Evolutionary conservation across 164 flowering plant genomes (phyloP), one percentile per base, ranked within the genome.

Genomic region (Berberis vulgaris): DNA sequence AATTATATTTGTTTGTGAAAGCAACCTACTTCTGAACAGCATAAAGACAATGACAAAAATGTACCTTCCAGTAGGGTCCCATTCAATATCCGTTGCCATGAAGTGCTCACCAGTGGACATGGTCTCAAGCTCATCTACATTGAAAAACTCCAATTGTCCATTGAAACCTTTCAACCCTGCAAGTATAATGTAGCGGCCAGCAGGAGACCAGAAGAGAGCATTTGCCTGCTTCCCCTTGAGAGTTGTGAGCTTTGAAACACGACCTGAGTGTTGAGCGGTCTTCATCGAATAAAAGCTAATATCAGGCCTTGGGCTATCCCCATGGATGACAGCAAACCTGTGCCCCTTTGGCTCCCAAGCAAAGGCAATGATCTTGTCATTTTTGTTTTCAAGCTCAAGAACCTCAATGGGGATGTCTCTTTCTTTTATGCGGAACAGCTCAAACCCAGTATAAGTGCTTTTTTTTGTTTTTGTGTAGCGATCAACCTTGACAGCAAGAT

Each of bases 321-420:
- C 97, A 69, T 95, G 99, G 54, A 95, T 86, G 59, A 95, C 86
- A 0, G 97, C 97, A 74, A 95, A 95, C 62, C 97, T 85, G 67
- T 95, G 97, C 41, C 99, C 99, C 73, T 89, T 95, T 12, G 97
- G 97, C 75, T 95, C 99, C 99, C 97, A 95, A 49, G 97, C 97
- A 78, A 95, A 95, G 49, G 99, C 90, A 72, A 95, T 76, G 26
- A 95, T 84, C 75, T 95, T 95, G 64, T 91, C 99, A 77, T 91
- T 95, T 74, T 95, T 95, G 58, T 95, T 95, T 63, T 91, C 99
- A 57, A 91, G 99, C 81, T 91, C 99, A 79, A 95, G 76, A 58
- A 91, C 97, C 74, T 91, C 99, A 73, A 89, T 95, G 0, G 99
- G 99, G 5, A 95, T 95, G 72, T 91, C 97, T 9, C 97, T 64